Evolutionary conservation across 2,329 filamentous ascomycete species (phyloP), one percentile per base, ranked within the genome.

Genomic region (Diaporthe helianthi): DNA sequence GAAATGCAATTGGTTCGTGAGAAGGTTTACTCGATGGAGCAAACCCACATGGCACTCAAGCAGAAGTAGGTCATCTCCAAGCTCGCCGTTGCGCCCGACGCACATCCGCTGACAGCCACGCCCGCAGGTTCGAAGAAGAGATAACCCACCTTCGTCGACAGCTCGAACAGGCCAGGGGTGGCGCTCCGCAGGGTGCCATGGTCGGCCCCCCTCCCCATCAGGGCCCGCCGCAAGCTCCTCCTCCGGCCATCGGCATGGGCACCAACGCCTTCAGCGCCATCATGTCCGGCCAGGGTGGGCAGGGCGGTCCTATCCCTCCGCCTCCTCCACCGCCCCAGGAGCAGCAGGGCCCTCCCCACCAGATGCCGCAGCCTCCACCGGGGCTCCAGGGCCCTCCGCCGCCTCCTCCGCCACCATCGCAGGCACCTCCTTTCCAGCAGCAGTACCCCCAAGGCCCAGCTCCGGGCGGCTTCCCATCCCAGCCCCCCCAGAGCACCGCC

Each of bases 211-310:
- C 91, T 71, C 91, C 92, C 76, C 93, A 96, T 73, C 88, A 88
- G 70, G 93, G 91, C 52, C 92, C 93, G 69, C 90, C 92, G 60
- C 93, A 96, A 81, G 92, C 93, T 72, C 92, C 92, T 71, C 95
- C 96, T 44, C 94, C 93, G 49, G 92, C 93, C 61, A 92, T 98
- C 74, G 93, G 94, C 33, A 92, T 97, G 77, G 94, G 95, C 31
- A 95, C 92, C 79, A 96, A 97, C 77, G 86, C 98, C 49, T 98
- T 99, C 78, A 94, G 93, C 74, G 94, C 93, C 68, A 97, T 98
- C 78, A 98, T 99, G 93, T 90, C 94, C 68, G 95, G 95, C 73
- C 90, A 90, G 80, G 89, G 87, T 72, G 92, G 91, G 76, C 93
- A 95, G 82, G 92, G 91, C 75, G 93, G 92, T 71, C 92, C 93